Evolutionary conservation across 1,139 yeast species (phyloP).

Genomic region (Candida sanyaensis): DNA sequence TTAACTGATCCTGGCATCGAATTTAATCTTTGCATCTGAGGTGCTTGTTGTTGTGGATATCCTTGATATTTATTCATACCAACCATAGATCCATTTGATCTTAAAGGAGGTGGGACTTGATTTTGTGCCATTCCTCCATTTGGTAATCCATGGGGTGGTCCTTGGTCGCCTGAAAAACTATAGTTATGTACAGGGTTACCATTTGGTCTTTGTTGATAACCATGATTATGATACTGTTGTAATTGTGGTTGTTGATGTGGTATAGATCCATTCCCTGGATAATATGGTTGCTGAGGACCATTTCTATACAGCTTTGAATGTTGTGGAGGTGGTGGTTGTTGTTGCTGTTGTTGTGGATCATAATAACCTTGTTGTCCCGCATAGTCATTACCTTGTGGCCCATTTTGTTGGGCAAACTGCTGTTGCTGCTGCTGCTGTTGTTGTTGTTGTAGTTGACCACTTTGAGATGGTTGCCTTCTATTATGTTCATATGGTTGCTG

Average conservation of each 20-base stretch:
- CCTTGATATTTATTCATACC: slow-evolving; percentile 14
- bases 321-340: slow-evolving; percentile 1
- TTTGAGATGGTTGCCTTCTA: slow-evolving; percentile 21
- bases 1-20: slow-evolving; percentile 10
- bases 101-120: slow-evolving; percentile 28
- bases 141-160: slow-evolving; percentile 41
- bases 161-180: slow-evolving; percentile 23
- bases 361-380: neutral
- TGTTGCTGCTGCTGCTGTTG: slow-evolving; percentile 9
- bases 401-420: slow-evolving; percentile 10
- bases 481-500: neutral
- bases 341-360: slow-evolving; percentile 17
- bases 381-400: neutral
- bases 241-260: slow-evolving; percentile 2
- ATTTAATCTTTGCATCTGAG: slow-evolving; percentile 12
- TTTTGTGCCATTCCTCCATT: slow-evolving; percentile 33
- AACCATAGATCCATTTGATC: slow-evolving; percentile 14
- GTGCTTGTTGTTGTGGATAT: slow-evolving; percentile 7
- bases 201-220: slow-evolving; percentile 4
- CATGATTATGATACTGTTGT: neutral
- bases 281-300: slow-evolving; percentile 7
- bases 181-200: slow-evolving; percentile 3
- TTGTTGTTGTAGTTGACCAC: slow-evolving; percentile 14
- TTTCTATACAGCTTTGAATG: slow-evolving; percentile 5
- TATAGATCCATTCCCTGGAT: neutral